Evolutionary conservation across 371 early-diverging fungal genomes (phyloP).

Genomic region (Mucor plumbeus): DNA sequence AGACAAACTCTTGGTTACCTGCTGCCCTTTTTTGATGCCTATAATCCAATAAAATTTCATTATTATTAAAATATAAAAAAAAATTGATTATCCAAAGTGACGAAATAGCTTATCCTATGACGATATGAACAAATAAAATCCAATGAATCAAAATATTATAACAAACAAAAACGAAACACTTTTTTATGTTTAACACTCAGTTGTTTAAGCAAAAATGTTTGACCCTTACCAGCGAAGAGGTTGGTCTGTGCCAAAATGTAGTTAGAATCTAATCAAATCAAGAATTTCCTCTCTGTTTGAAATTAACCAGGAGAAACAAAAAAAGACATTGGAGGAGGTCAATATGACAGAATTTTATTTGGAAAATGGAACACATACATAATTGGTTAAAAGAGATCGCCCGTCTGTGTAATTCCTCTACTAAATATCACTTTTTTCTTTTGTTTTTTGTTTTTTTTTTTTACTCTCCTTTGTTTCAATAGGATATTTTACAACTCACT

Average conservation of each 20-base stretch:
- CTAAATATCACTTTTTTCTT: neutral
- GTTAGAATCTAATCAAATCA: no score
- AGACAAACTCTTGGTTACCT: conserved; percentile 19
- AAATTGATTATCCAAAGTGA: neutral
- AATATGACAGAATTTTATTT: conserved; percentile 1
- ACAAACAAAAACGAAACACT: no score
- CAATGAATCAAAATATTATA: neutral
- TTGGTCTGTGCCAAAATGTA: neutral
- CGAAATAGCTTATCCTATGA: conserved; percentile 7
- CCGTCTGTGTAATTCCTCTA: neutral
- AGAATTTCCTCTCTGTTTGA: neutral
- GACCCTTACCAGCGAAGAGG: no score
- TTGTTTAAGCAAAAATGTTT: no score
- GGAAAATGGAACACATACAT: neutral
- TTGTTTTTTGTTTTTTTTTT: neutral
- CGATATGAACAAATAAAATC: neutral
- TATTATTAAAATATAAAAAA: neutral
- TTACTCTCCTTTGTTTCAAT: no score
- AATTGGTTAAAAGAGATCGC: conserved; percentile 1
- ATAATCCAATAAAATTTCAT: neutral
- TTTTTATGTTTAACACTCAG: no score
- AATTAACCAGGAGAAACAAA: neutral
- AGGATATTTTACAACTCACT: neutral
- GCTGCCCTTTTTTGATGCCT: conserved; percentile 25
- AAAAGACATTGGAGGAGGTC: neutral